Evolutionary conservation across 2,329 filamentous ascomycete genomes (phyloP), one percentile per base, ranked within the genome.

Genomic region (Calonectria pseudoturangicola): DNA sequence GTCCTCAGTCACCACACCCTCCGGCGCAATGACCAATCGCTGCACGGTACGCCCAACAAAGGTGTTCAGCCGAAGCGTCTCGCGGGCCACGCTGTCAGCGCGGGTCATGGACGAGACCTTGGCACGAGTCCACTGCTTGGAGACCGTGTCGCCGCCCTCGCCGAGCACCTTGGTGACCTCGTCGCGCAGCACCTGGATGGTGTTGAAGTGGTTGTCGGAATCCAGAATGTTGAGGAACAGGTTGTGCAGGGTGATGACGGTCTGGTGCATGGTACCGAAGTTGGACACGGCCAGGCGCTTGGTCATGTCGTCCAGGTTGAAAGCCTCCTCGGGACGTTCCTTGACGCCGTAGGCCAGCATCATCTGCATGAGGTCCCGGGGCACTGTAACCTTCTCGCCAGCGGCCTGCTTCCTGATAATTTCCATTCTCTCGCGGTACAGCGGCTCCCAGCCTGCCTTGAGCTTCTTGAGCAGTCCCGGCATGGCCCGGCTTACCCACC

Each of bases 21-120:
- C 71, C 5, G 54, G 54, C 12, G 76, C 75, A 67, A 78, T 74
- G 47, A 84, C 78, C 68, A 79, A 79, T 6, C 82, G 83, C 69
- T 80, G 77, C 2, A 79, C 68, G 7, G 79, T 73, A 30, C 82
- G 81, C 2, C 75, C 74, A 1, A 79, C 79, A 18, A 83, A 82
- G 0, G 83, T 78, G 28, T 85, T 69, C 3, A 84, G 58, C 2
- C 87, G 82, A 27, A 88, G 78, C 2, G 86, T 86, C 76, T 88
- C 87, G 15, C 87, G 83, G 2, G 83, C 78, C 0, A 83, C 82
- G 64, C 86, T 88, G 75, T 88, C 87, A 10, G 84, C 78, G 3
- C 78, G 79, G 2, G 79, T 77, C 82, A 88, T 83, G 15, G 81
- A 78, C 41, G 81, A 77, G 1, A 87, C 78, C 2, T 79, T 79